Percentiles rank a stretch among this genome's conserved stretches.
phyloP scores from a whole-genome alignment of 768 basidiomycete genomes.

The Termitomyces sp. region DNA sequence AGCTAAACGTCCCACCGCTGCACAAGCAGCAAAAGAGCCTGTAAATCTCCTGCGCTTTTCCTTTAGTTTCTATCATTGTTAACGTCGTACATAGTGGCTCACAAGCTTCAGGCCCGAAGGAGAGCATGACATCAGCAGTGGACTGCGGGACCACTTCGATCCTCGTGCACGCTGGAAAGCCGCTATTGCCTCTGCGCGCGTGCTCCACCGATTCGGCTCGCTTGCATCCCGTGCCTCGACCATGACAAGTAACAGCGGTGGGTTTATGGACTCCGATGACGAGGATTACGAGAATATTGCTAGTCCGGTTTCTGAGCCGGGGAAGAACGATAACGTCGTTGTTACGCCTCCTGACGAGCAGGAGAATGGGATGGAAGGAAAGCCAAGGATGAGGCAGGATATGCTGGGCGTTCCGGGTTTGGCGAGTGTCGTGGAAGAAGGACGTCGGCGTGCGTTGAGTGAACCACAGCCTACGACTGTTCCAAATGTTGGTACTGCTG shows the following conservation, averaged over 20 bases:
- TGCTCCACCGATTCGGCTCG: slow-evolving; percentile 32
- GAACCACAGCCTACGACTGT: slow-evolving; percentile 4
- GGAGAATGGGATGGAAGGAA: slow-evolving; percentile 15
- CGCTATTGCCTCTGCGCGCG: slow-evolving; percentile 54
- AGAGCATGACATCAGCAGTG: slow-evolving; percentile 69
- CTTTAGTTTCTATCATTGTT: neutral
- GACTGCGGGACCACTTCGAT: slow-evolving; percentile 81
- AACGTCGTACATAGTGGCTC: slow-evolving; percentile 51
- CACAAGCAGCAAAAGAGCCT: slow-evolving; percentile 61
- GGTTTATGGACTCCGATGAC: slow-evolving; percentile 26
- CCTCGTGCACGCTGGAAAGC: slow-evolving; percentile 67
- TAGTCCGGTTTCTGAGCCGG: slow-evolving; percentile 20
- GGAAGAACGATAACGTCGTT: slow-evolving; percentile 36
- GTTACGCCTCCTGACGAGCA: slow-evolving; percentile 26
- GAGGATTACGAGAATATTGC: slow-evolving; percentile 19
- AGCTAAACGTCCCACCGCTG: slow-evolving; percentile 62
- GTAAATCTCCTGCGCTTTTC: slow-evolving; percentile 32
- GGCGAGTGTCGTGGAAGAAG: neutral
- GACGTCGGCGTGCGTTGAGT: neutral
- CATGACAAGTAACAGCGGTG: slow-evolving; percentile 23
- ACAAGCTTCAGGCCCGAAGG: slow-evolving; percentile 57
- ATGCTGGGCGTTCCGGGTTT: slow-evolving; percentile 1
- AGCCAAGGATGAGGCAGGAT: slow-evolving; percentile 11
- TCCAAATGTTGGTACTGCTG: neutral
- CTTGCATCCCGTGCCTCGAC: slow-evolving; percentile 21